These are phyloP conservation scores for Trichophaea hybrida DNA, from an alignment of 2,329 filamentous ascomycete genomes.

Conservation along the genomic window DNA sequence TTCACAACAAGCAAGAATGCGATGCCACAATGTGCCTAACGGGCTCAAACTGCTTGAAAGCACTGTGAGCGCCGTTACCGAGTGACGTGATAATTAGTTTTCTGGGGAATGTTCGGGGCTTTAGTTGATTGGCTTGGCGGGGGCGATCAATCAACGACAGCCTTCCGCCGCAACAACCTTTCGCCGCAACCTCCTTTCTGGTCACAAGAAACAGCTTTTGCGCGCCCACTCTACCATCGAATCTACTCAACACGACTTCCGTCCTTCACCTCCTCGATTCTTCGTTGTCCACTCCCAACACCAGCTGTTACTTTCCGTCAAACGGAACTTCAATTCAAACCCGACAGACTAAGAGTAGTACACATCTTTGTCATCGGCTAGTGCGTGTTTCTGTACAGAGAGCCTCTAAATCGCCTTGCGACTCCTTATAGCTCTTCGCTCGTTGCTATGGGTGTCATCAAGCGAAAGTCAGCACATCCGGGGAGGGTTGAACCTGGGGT, in stretches of 20 bases:
- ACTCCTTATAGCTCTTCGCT: background rate
- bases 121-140: no score
- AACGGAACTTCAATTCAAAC: background rate
- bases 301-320: background rate
- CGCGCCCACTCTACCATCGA: background rate
- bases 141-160: no score
- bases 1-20: no score
- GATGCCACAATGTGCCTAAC: no score
- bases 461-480: slow-evolving; percentile 79
- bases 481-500: slow-evolving; percentile 68
- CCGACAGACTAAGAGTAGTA: background rate
- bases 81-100: no score
- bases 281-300: background rate
- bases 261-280: background rate
- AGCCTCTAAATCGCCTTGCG: background rate
- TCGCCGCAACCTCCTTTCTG: background rate
- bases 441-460: slow-evolving; percentile 71
- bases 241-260: background rate
- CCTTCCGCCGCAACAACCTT: background rate
- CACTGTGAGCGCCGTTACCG: no score
- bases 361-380: background rate
- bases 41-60: no score
- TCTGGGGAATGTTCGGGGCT: no score
- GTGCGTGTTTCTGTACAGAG: background rate
- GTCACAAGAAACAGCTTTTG: background rate